Base-by-base conservation (phyloP, 2,329 filamentous ascomycete genomes). In the Neodidymelliopsis sp. region DNA sequence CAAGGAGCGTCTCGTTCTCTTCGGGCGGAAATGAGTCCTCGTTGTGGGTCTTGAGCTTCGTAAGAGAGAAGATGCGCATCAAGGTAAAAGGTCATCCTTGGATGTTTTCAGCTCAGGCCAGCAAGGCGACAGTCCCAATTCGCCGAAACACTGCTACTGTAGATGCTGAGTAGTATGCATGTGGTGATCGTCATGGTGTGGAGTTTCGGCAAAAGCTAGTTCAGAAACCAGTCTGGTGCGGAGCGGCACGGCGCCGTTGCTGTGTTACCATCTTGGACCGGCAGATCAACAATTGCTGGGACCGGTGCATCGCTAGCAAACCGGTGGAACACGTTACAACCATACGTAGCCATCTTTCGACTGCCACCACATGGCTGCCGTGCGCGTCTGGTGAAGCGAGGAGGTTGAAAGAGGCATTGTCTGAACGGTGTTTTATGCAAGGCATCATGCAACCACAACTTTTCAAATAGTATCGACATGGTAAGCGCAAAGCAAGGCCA, bases 191-290 rank as follows among this genome's bases (percentile, higher is more conserved):
- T 13, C 44, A n/a, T 39, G 13, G 28, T 12, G 33, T 12, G 33
- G 22, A 42, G 20, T 34, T 30, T 30, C 23, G 18, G 24, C 20
- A 41, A 27, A 36, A n/a, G 35, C 41, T 36, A 30, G 39, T 23
- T 37, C 29, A 45, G 47, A 36, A 36, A 45, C 33, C 37, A 22
- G 9, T 40, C 31, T 29, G n/a, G 45, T 16, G 40, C 46, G 46
- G 46, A 19, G 28, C 47, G 47, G 47, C 34, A 39, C 40, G 47
- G 35, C 40, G 47, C 47, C 47, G 47, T 50, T 50, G 30, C 41
- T 50, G 47, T 35, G 47, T 40, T 19, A 50, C 40, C 30, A 45
- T 39, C 20, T 23, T 50, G 35, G 20, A 37, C 34, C 29, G 47
- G 47, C 40, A 40, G 47, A 44, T 36, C 40, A 41, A 50, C 40